These are phyloP conservation scores for Pythium phragmiticola DNA, from an alignment of 352 stramenopile species.

Conservation along the genomic window DNA sequence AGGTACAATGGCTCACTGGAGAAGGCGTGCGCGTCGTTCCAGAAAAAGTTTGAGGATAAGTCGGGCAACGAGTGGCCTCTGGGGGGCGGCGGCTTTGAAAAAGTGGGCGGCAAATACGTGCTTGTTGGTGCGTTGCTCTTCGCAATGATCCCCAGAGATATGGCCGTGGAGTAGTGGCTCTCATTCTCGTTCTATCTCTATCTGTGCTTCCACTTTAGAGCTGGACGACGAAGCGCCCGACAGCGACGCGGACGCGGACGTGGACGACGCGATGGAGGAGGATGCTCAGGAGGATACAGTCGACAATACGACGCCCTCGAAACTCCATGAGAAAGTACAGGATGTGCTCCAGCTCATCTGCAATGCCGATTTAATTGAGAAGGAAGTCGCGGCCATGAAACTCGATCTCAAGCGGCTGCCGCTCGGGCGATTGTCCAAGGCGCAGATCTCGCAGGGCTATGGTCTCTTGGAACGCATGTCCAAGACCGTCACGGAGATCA, in stretches of 20 bases:
- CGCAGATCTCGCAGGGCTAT: conserved; percentile 65
- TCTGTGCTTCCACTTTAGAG: too few species aligned
- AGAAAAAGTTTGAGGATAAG: conserved; percentile 64
- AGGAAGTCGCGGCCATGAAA: conserved; percentile 37
- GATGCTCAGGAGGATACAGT: neutral
- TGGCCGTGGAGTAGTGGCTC: too few species aligned
- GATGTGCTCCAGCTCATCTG: conserved; percentile 34
- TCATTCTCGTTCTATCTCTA: too few species aligned
- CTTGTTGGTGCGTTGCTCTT: neutral
- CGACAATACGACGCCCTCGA: conserved; percentile 4
- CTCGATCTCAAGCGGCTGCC: conserved; percentile 36
- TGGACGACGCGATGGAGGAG: conserved; percentile 13
- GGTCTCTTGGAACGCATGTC: conserved; percentile 52
- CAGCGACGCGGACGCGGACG: neutral
- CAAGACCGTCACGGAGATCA: conserved; percentile 38
- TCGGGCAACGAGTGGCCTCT: conserved; percentile 69
- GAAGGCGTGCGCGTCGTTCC: conserved; percentile 52
- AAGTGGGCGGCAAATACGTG: conserved; percentile 49
- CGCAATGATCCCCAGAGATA: too few species aligned
- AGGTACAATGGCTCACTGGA: conserved; percentile 39
- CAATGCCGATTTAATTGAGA: conserved; percentile 32
- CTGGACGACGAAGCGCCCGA: too few species aligned
- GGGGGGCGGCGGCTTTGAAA: conserved; percentile 33
- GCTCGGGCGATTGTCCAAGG: conserved; percentile 42
- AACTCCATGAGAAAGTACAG: conserved; percentile 24